These are phyloP conservation scores for Polyporus arcularius DNA, from an alignment of 768 basidiomycete species.

Conservation along the genomic window DNA sequence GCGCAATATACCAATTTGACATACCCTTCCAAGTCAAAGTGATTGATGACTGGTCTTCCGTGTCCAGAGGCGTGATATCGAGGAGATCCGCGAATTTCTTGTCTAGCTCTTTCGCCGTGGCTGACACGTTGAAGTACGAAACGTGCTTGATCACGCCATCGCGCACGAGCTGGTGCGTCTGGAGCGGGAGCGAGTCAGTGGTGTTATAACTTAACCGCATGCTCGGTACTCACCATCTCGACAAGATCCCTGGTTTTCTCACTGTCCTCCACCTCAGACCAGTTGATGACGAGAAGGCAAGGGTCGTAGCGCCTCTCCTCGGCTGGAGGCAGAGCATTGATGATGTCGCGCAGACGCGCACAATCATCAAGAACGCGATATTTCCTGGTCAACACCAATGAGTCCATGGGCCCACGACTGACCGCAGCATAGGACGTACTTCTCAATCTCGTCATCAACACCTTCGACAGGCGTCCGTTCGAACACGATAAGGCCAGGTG, in stretches of 20 bases:
- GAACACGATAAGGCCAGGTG: constrained; percentile 73
- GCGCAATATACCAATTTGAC: not conserved
- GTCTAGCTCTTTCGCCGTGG: constrained; percentile 58
- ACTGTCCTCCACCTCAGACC: constrained; percentile 47
- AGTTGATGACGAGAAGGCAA: constrained; percentile 60
- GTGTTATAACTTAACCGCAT: not conserved
- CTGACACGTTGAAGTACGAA: constrained; percentile 51
- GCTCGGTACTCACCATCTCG: constrained; percentile 51
- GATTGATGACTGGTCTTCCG: constrained; percentile 57
- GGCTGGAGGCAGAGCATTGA: constrained; percentile 48
- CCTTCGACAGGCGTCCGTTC: constrained; percentile 70
- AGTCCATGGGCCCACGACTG: not conserved
- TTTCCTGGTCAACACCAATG: constrained; percentile 45
- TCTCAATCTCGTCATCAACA: constrained; percentile 66
- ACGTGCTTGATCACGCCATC: constrained; percentile 43
- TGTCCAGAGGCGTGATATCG: constrained; percentile 48
- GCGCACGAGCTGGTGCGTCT: constrained; percentile 53
- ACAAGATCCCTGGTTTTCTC: constrained; percentile 49
- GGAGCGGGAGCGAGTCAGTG: not conserved
- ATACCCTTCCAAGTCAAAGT: constrained; percentile 49
- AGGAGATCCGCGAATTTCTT: constrained; percentile 49
- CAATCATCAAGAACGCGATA: constrained; percentile 75
- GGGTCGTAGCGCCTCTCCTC: constrained; percentile 60
- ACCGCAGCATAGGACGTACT: constrained; percentile 39
- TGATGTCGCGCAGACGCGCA: constrained; percentile 63